These are phyloP conservation scores for Aspergillus sp. DNA, from an alignment of 2,329 filamentous ascomycete genomes.

Conservation along the genomic window DNA sequence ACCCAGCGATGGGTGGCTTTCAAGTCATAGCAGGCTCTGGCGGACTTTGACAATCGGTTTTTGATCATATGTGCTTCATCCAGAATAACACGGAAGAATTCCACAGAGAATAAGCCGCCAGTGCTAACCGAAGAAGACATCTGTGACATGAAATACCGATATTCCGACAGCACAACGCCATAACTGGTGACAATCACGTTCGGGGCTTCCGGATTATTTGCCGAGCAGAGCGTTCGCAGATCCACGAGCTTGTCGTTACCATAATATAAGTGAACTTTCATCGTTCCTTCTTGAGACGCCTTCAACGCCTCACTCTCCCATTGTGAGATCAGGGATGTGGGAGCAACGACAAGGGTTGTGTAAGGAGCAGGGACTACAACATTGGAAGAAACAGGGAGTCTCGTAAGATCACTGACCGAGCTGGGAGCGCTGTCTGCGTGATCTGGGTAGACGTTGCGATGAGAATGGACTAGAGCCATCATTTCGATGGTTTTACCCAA, in stretches of 20 bases:
- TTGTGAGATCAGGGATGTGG: conserved; percentile 93
- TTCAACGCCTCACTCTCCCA: conserved; percentile 96
- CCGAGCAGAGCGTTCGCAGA: conserved; percentile 74
- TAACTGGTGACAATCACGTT: conserved; percentile 95
- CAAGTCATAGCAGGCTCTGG: conserved; percentile 91
- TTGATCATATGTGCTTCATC: conserved; percentile 97
- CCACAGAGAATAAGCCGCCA: conserved; percentile 80
- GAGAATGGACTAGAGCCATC: conserved; percentile 86
- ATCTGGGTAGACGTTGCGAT: conserved; percentile 59
- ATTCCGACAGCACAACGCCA: conserved; percentile 87
- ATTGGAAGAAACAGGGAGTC: conserved; percentile 58
- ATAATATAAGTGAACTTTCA: conserved; percentile 89
- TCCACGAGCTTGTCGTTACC: conserved; percentile 80
- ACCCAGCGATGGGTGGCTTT: conserved; percentile 85
- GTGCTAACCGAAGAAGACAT: conserved; percentile 50
- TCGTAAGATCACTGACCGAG: conserved; percentile 62
- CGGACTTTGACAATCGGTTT: conserved; percentile 84
- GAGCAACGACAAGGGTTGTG: conserved; percentile 92
- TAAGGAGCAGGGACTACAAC: conserved; percentile 70
- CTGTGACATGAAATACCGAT: conserved; percentile 62
- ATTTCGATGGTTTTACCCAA: conserved; percentile 98
- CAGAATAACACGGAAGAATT: conserved; percentile 92
- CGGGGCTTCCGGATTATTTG: conserved; percentile 73
- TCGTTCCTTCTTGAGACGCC: conserved; percentile 77
- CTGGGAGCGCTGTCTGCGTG: conserved; percentile 28